Conservation (phyloP, 1,139 yeast genomes). For the Hanseniaspora uvarum region DNA sequence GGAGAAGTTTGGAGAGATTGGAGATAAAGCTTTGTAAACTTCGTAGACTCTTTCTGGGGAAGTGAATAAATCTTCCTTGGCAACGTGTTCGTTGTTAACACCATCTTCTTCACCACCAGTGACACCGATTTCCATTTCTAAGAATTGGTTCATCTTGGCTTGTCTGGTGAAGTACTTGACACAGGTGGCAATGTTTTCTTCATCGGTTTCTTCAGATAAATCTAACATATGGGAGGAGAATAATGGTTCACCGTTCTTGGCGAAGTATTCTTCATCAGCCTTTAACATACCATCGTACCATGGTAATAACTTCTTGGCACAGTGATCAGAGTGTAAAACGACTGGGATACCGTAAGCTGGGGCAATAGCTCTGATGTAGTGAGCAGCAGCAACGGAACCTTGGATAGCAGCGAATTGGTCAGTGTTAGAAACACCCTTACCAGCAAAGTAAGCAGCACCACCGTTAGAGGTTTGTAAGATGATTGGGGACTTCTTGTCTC, state of each 20-base stretch:
- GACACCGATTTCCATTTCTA: slow-evolving; percentile 99
- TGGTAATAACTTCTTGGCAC: slow-evolving; percentile 95
- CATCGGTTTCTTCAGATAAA: slow-evolving; percentile 92
- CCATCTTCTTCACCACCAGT: slow-evolving; percentile 99
- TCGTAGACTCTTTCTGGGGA: slow-evolving; percentile 89
- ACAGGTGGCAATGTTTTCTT: slow-evolving; percentile 89
- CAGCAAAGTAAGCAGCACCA: slow-evolving; percentile 99
- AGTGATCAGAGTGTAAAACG: slow-evolving; percentile 94
- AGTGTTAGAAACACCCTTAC: slow-evolving; percentile 93
- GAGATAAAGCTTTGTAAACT: slow-evolving; percentile 79
- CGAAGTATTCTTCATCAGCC: slow-evolving; percentile 90
- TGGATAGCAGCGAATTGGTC: slow-evolving; percentile 90
- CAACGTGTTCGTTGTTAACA: slow-evolving; percentile 93
- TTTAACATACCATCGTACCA: slow-evolving; percentile 98
- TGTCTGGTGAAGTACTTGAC: slow-evolving; percentile 90
- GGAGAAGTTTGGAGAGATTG: slow-evolving; percentile 95
- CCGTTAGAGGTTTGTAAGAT: slow-evolving; percentile 96
- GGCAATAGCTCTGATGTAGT: slow-evolving; percentile 91
- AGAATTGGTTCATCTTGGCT: slow-evolving; percentile 91
- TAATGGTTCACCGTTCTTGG: slow-evolving; percentile 80
- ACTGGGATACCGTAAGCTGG: slow-evolving; percentile 96
- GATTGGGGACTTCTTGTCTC: slow-evolving; percentile 92
- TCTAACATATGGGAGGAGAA: slow-evolving; percentile 99
- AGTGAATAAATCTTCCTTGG: slow-evolving; percentile 82
- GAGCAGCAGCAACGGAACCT: slow-evolving; percentile 97